Conservation (phyloP, 1,284 basidiomycete genomes). For the Athelia sp. region DNA sequence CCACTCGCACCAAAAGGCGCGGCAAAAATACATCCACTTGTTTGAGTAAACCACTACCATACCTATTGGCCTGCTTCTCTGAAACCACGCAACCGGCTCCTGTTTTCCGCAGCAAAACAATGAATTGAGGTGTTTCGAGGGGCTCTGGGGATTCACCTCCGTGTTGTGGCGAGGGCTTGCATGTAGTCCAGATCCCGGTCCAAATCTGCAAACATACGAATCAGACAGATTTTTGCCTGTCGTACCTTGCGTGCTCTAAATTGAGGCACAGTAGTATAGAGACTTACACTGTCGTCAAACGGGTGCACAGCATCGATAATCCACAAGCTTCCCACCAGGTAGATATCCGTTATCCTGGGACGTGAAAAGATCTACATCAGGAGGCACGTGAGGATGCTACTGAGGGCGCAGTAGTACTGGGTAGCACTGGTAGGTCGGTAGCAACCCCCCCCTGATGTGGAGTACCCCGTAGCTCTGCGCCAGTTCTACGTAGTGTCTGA, state of each 20-base stretch:
- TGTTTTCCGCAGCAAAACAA: slow-evolving; percentile 1
- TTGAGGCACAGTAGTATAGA: too few species aligned
- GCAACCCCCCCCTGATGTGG: slow-evolving; percentile 23
- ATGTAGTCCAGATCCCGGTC: background rate
- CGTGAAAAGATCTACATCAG: slow-evolving; percentile 36
- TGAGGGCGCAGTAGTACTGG: too few species aligned
- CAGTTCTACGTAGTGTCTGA: too few species aligned
- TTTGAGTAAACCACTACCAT: slow-evolving; percentile 52
- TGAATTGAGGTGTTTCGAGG: slow-evolving; percentile 1
- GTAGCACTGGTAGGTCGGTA: too few species aligned
- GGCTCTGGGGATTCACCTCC: slow-evolving; percentile 38
- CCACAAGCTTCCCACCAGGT: slow-evolving; percentile 40
- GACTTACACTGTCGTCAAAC: slow-evolving; percentile 17
- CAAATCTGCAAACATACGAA: background rate
- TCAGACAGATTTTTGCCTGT: background rate
- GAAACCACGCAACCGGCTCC: slow-evolving; percentile 58
- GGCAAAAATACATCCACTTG: slow-evolving; percentile 73
- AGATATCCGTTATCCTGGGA: slow-evolving; percentile 32
- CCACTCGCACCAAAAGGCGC: slow-evolving; percentile 60
- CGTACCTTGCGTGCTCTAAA: too few species aligned
- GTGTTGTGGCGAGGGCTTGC: background rate
- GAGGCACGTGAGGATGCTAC: too few species aligned
- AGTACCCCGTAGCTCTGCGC: background rate
- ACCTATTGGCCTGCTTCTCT: slow-evolving; percentile 57
- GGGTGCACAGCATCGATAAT: slow-evolving; percentile 47